These are phyloP conservation scores for Penicillium glabrum DNA, from an alignment of 2,329 filamentous ascomycete species.

Conservation along the genomic window DNA sequence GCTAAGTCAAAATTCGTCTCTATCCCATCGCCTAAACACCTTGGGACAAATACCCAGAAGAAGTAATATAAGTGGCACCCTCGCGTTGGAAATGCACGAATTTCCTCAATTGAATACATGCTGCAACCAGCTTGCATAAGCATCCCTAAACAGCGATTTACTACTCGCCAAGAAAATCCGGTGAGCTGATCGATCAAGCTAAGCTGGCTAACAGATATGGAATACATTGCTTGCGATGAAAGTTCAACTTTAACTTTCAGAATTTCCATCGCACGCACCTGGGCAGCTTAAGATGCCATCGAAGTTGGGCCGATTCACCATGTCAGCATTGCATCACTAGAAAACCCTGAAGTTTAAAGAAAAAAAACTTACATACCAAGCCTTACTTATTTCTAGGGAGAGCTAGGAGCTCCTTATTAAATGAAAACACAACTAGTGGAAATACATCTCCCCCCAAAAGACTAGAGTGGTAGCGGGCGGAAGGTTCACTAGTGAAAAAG, in stretches of 20 bases:
- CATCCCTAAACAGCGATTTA: neutral
- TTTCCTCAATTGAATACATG: neutral
- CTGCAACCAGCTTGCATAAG: neutral
- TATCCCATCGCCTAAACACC: neutral
- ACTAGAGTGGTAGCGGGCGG: neutral
- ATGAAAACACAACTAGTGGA: neutral
- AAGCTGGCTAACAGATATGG: neutral
- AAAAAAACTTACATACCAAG: neutral
- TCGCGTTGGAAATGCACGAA: neutral
- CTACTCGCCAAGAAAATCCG: neutral
- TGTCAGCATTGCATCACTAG: neutral
- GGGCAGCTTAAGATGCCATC: neutral
- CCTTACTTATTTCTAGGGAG: neutral
- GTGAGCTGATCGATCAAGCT: neutral
- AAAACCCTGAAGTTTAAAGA: neutral
- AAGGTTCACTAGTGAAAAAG: slow-evolving; percentile 4
- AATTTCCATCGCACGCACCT: neutral
- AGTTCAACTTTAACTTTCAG: no score
- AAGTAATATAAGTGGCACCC: neutral
- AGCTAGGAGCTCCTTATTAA: neutral
- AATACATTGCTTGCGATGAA: neutral
- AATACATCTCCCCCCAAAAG: neutral
- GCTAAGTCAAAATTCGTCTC: neutral
- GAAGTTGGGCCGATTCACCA: neutral
- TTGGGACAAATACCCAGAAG: neutral